Percentiles rank a stretch among this genome's conserved stretches.
Evolutionary conservation across 257 asterid species (phyloP).

Genomic region (Scutellaria barbata): DNA sequence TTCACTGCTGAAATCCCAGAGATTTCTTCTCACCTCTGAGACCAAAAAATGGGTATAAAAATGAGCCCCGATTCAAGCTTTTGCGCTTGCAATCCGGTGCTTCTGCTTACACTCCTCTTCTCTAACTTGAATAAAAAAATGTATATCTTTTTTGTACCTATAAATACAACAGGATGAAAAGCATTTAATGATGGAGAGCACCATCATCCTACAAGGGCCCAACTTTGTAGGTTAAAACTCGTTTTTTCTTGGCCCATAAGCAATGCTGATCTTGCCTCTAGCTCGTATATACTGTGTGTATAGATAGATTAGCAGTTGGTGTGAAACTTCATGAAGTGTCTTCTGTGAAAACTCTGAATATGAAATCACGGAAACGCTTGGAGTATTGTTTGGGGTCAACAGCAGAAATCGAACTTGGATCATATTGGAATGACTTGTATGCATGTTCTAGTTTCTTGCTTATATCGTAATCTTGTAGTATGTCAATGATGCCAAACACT

Average conservation of each 20-base stretch:
- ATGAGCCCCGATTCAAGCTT: slow-evolving; percentile 39
- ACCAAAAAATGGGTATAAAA: slow-evolving; percentile 35
- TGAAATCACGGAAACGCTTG: slow-evolving; percentile 81
- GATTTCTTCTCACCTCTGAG: slow-evolving; percentile 13
- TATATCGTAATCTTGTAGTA: slow-evolving; percentile 84
- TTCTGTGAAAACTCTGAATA: slow-evolving; percentile 70
- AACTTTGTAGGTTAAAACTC: not conserved
- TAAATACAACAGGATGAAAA: slow-evolving; percentile 35
- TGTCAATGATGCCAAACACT: slow-evolving; percentile 86
- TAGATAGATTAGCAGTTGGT: not conserved
- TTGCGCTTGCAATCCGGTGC: slow-evolving; percentile 41
- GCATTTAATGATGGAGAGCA: slow-evolving; percentile 19
- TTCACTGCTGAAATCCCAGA: slow-evolving; percentile 21
- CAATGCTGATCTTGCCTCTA: slow-evolving; percentile 10
- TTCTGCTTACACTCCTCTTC: slow-evolving; percentile 39
- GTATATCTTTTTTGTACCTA: slow-evolving; percentile 39
- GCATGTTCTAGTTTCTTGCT: slow-evolving; percentile 99
- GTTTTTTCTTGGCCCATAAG: slow-evolving; percentile 21
- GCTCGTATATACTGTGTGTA: not conserved
- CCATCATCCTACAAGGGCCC: slow-evolving; percentile 18
- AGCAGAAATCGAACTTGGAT: slow-evolving; percentile 84
- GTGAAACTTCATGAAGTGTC: slow-evolving; percentile 48
- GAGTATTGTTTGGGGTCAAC: slow-evolving; percentile 92
- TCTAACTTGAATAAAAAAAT: slow-evolving; percentile 36
- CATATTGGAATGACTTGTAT: slow-evolving; percentile 85